Base-by-base conservation (phyloP, 129 eudicot species). In the Saussurea involucrata region DNA sequence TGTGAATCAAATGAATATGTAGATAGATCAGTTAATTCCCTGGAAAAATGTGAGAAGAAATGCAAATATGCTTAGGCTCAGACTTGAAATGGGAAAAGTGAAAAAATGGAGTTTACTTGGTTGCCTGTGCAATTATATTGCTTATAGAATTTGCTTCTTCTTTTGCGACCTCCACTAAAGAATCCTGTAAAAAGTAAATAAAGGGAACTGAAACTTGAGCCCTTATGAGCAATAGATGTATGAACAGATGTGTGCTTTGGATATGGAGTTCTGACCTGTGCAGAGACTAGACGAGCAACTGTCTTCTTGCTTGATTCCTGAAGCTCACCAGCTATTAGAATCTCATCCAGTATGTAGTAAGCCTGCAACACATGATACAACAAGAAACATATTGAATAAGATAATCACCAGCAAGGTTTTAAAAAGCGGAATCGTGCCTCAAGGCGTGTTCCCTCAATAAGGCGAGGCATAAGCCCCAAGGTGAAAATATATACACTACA, bases 301-400 rank as follows among this genome's bases (percentile, higher is more conserved):
- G 90, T 77, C 76, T 88, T 90, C 89, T 90, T 90, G 83, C 96
- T 90, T 8, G 96, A 88, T 71, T 90, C 96, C 76, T 88, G 96
- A 55, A 90, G 93, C 82, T 90, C 96, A 69, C 96, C 96, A 72
- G 96, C 93, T 36, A 90, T 90, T 58, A 90, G 55, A 68, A 88
- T 64, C 80, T 90, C 96, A 65, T 90, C 96, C 81, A 90, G 74
- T 73, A 90, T 88, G 80, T 83, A 90, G 73, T 88, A 90, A 46
- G 96, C 96, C 93, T 90, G 90, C 83, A 71, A 42, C 24, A 68
- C 36, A 33, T 24, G 8, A 55, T 73, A 73, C 77, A 11, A 53
- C n/a, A 3, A 46, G 20, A 46, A 49, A 49, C 60, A 18, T 2
- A 34, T 9, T 21, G 13, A 20, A 4, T 74, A 33, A 61, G 15